Evolutionary conservation across 1,284 basidiomycete species (phyloP).

Genomic region (Moniliella sp.): DNA sequence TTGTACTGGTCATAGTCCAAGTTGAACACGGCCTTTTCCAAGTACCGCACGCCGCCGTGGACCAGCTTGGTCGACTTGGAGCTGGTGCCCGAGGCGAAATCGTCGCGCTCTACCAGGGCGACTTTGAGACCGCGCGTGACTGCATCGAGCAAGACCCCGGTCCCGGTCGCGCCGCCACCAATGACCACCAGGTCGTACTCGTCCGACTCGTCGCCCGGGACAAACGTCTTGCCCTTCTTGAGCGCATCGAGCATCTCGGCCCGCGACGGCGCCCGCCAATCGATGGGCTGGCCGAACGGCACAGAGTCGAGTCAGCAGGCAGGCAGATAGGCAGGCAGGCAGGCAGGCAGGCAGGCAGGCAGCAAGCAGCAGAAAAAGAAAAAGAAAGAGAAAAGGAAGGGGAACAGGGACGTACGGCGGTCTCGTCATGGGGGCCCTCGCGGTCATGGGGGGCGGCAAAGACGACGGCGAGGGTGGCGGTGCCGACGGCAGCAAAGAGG

Average conservation of each 20-base stretch:
- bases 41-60: slow-evolving; percentile 85
- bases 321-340: too few species aligned
- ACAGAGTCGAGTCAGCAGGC: too few species aligned
- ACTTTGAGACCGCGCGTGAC: slow-evolving; percentile 75
- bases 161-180: slow-evolving; percentile 69
- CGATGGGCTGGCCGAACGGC: too few species aligned
- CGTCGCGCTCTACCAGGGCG: slow-evolving; percentile 77
- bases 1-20: slow-evolving; percentile 73
- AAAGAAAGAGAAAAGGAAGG: too few species aligned
- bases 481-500: too few species aligned
- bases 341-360: too few species aligned
- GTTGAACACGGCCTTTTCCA: slow-evolving; percentile 86
- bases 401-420: too few species aligned
- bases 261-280: slow-evolving; percentile 29
- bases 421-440: too few species aligned
- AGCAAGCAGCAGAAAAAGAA: too few species aligned
- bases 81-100: slow-evolving; percentile 71
- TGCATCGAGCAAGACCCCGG: slow-evolving; percentile 83
- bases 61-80: slow-evolving; percentile 94
- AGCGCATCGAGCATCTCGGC: slow-evolving; percentile 32
- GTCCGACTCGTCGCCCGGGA: slow-evolving; percentile 1
- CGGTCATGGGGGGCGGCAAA: too few species aligned
- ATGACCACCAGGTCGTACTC: slow-evolving; percentile 54
- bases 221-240: slow-evolving; percentile 17
- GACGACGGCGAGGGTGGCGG: too few species aligned